phyloP scores from a whole-genome alignment of 257 asterid species.

The Coffea eugenioides region DNA sequence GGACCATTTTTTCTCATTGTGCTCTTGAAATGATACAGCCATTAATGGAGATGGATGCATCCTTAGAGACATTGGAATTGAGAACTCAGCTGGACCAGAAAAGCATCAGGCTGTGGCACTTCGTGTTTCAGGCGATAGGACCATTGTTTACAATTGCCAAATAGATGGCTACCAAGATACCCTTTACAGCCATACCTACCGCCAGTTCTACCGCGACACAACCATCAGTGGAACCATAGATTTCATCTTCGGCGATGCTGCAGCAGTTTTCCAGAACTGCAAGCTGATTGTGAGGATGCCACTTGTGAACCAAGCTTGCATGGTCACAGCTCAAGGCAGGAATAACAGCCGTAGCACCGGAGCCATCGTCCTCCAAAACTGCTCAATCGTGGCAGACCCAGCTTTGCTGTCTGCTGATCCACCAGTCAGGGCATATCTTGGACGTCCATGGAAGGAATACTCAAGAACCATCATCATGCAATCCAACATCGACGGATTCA shows the following conservation, averaged over 20 bases:
- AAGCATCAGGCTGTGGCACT: slow-evolving; percentile 77
- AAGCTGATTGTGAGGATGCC: slow-evolving; percentile 62
- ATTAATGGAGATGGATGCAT: slow-evolving; percentile 57
- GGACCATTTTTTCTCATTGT: background rate
- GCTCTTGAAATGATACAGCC: slow-evolving; percentile 27
- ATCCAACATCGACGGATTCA: slow-evolving; percentile 46
- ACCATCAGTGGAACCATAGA: slow-evolving; percentile 76
- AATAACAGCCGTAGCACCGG: slow-evolving; percentile 52
- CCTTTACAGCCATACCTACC: slow-evolving; percentile 64
- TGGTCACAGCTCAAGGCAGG: slow-evolving; percentile 92
- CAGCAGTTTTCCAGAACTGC: slow-evolving; percentile 62
- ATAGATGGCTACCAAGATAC: slow-evolving; percentile 77
- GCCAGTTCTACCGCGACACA: slow-evolving; percentile 72
- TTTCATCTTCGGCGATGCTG: slow-evolving; percentile 75
- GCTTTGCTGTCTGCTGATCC: slow-evolving; percentile 30
- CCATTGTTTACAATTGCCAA: slow-evolving; percentile 57
- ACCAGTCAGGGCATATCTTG: slow-evolving; percentile 41
- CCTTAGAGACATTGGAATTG: slow-evolving; percentile 67
- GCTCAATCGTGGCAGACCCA: slow-evolving; percentile 44
- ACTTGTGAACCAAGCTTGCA: slow-evolving; percentile 58
- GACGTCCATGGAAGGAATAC: slow-evolving; percentile 83
- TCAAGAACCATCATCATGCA: slow-evolving; percentile 73
- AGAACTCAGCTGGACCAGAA: slow-evolving; percentile 70
- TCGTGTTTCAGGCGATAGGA: slow-evolving; percentile 63
- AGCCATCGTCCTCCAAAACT: slow-evolving; percentile 49